Evolutionary conservation across 495 filamentous ascomycete genomes (phyloP).

Genomic region (Parathielavia appendiculata): DNA sequence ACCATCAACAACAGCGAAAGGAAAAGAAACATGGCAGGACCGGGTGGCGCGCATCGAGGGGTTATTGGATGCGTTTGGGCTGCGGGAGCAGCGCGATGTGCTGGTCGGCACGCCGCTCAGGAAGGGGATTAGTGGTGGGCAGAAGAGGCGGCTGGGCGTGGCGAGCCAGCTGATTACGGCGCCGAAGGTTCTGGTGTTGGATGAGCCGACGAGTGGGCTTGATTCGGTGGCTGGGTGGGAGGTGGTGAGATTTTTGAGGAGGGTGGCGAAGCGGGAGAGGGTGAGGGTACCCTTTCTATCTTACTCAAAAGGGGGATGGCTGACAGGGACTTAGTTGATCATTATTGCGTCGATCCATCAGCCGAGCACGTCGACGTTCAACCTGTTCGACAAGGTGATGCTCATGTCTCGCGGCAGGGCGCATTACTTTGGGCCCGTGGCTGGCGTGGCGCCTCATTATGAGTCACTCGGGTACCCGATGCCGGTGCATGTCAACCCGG

Average conservation of each 20-base stretch:
- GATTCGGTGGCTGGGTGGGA: conserved; percentile 77
- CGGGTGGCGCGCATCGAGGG: conserved; percentile 76
- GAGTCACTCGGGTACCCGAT: conserved; percentile 51
- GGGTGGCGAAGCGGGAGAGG: conserved; percentile 60
- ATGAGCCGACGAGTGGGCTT: conserved; percentile 76
- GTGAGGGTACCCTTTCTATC: conserved; percentile 40
- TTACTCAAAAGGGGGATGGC: conserved; percentile 42
- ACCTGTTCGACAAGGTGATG: conserved; percentile 71
- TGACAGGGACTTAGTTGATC: conserved; percentile 56
- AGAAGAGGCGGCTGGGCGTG: conserved; percentile 72
- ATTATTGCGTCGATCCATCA: conserved; percentile 72
- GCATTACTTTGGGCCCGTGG: conserved; percentile 62
- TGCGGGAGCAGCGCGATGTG: conserved; percentile 62
- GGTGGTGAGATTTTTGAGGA: conserved; percentile 73
- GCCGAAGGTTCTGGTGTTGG: conserved; percentile 73
- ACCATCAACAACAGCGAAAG: too few species aligned
- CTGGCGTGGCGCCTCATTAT: conserved; percentile 53
- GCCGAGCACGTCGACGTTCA: conserved; percentile 69
- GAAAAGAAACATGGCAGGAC: conserved; percentile 38
- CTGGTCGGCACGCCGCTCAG: conserved; percentile 73
- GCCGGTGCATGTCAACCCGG: conserved; percentile 66
- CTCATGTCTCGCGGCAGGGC: conserved; percentile 63
- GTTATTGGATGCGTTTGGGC: conserved; percentile 74
- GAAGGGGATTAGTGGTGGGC: conserved; percentile 75
- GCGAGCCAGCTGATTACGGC: conserved; percentile 73